These are phyloP conservation scores for Ceratobasidium sp. DNA, from an alignment of 1,284 basidiomycete species.

Conservation along the genomic window DNA sequence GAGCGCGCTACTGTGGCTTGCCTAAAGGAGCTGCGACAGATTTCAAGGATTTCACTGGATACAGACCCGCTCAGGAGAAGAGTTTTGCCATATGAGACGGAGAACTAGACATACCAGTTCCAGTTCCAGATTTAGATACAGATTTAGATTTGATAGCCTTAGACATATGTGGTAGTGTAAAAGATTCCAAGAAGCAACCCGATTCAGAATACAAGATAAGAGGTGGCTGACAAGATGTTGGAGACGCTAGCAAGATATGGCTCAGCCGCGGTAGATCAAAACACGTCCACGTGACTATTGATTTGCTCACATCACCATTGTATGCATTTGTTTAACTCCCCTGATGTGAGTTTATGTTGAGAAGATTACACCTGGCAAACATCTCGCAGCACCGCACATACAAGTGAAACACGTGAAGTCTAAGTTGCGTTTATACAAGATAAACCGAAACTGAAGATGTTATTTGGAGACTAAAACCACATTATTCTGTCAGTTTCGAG, in stretches of 20 bases:
- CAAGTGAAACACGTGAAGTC: no score
- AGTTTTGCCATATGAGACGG: no score
- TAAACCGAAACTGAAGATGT: no score
- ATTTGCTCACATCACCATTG: neutral
- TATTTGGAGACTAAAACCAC: no score
- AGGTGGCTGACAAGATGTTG: neutral
- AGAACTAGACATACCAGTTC: neutral
- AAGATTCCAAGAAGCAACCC: neutral
- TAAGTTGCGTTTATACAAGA: no score
- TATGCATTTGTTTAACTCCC: no score
- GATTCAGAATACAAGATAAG: neutral
- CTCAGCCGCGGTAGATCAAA: neutral
- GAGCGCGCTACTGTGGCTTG: neutral
- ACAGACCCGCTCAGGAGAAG: neutral
- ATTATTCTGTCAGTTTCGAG: no score
- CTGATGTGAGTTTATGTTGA: no score
- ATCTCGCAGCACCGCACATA: no score
- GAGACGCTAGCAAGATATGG: neutral
- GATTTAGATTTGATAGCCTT: no score
- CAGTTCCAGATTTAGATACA: no score
- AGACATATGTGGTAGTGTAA: neutral
- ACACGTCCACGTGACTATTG: conserved; percentile 6
- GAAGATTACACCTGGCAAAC: no score
- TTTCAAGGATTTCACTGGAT: neutral
- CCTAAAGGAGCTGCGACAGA: conserved; percentile 30